These are phyloP conservation scores for Echium plantagineum DNA, from an alignment of 257 asterid genomes.

Conservation along the genomic window DNA sequence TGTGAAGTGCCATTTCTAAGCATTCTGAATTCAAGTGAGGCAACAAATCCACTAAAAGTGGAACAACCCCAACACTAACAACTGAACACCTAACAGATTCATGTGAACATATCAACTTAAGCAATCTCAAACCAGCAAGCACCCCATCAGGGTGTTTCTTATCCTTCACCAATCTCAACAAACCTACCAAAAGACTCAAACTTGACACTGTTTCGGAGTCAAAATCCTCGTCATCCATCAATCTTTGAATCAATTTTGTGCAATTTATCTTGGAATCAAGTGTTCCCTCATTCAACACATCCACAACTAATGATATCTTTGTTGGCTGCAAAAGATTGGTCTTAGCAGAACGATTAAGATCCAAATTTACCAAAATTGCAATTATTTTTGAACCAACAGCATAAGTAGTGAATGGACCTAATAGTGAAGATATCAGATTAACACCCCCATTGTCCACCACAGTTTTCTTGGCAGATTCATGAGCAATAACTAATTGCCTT, in stretches of 20 bases:
- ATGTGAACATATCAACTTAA: slow-evolving; percentile 30
- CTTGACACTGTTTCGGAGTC: slow-evolving; percentile 38
- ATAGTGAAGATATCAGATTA: slow-evolving; percentile 33
- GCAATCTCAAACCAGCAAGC: slow-evolving; percentile 41
- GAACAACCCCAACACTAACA: slow-evolving; percentile 47
- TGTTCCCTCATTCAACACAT: slow-evolving; percentile 64
- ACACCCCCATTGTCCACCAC: slow-evolving; percentile 49
- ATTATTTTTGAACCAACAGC: slow-evolving; percentile 60
- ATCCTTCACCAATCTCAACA: slow-evolving; percentile 55
- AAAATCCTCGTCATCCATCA: slow-evolving; percentile 47
- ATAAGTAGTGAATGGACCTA: slow-evolving; percentile 58
- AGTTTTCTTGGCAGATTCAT: slow-evolving; percentile 42
- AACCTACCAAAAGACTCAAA: slow-evolving; percentile 61
- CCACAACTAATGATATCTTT: slow-evolving; percentile 52
- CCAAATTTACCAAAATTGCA: slow-evolving; percentile 53
- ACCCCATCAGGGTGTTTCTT: slow-evolving; percentile 44
- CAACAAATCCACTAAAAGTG: slow-evolving; percentile 30
- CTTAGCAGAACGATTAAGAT: slow-evolving; percentile 35
- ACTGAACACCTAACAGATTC: slow-evolving; percentile 30
- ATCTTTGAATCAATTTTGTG: slow-evolving; percentile 36
- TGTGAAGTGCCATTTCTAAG: slow-evolving; percentile 28
- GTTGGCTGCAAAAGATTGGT: slow-evolving; percentile 52
- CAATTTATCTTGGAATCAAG: slow-evolving; percentile 62
- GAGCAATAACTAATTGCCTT: slow-evolving; percentile 28
- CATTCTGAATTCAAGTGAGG: slow-evolving; percentile 26